Base-by-base conservation (phyloP, 768 basidiomycete genomes). In the Galerina sulciceps region DNA sequence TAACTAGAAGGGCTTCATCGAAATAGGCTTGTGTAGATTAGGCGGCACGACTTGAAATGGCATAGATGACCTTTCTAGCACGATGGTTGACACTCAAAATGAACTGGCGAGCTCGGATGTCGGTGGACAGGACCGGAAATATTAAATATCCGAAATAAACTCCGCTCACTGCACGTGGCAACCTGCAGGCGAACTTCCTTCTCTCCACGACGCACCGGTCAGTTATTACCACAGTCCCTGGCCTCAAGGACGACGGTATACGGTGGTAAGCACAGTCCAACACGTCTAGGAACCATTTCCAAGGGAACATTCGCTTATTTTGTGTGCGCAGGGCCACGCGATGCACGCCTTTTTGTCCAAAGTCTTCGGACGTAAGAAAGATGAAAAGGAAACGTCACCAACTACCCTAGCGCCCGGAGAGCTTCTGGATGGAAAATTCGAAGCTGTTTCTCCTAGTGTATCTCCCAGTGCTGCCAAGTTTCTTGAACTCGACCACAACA, bases 321-420 rank as follows among this genome's bases (percentile, higher is more conserved):
- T 50, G 36, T 59, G 57, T 53, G 42, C 38, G 47, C 56, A 66
- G 63, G 67, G 67, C 71, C 71, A 74, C 75, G 69, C 72, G 70
- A 83, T 83, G 81, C 79, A 88, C 72, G 87, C 87, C 61, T 90
- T 91, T 78, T 73, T 91, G 68, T 85, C 87, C 73, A 91, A 89
- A 69, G 86, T 91, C 65, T 87, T 91, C 66, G 86, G 86, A 75
- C 84, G 89, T 74, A 90, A 85, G 76, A 89, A 82, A 74, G 74
- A 79, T 26, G 87, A 87, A 65, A 84, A 82, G 59, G 81, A 80
- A 65, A 76, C 79, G 34, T 69, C 73, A 20, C 64, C 75, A 40
- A 69, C 65, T 26, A 60, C 65, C 26, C 60, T 66, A 44, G 71
- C 70, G n/a, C 73, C 75, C 38, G 68, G 72, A 18, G 78, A 84